Evolutionary conservation across 2,329 filamentous ascomycete genomes (phyloP).

Genomic region (Pseudogymnoascus sp.): DNA sequence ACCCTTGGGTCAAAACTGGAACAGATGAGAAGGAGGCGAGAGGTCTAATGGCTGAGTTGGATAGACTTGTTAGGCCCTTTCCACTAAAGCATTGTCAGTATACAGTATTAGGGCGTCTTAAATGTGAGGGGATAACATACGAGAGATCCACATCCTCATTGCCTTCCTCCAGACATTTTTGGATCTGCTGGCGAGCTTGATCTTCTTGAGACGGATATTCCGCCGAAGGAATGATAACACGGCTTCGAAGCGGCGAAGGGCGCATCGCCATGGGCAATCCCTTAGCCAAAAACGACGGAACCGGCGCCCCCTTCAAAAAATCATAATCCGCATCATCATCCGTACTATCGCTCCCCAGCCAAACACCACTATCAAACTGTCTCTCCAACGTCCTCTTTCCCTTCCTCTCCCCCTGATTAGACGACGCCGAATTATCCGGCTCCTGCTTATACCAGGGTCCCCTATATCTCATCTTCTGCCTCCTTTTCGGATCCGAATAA

Average conservation of each 20-base stretch:
- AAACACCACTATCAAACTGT: slow-evolving; percentile 62
- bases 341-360: slow-evolving; percentile 53
- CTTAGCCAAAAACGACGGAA: not conserved
- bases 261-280: not conserved
- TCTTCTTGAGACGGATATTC: slow-evolving; percentile 32
- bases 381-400: slow-evolving; percentile 47
- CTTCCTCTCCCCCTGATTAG: slow-evolving; percentile 17
- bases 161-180: slow-evolving; percentile 49
- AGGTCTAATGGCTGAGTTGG: slow-evolving; percentile 49
- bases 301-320: slow-evolving; percentile 14
- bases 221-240: not conserved
- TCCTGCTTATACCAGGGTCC: slow-evolving; percentile 63
- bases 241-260: not conserved
- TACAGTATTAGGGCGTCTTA: not conserved
- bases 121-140: slow-evolving; percentile 34
- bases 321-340: slow-evolving; percentile 38
- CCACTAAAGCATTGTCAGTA: slow-evolving; percentile 2
- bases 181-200: slow-evolving; percentile 40
- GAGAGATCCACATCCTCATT: slow-evolving; percentile 54
- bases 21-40: slow-evolving; percentile 44
- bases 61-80: slow-evolving; percentile 40
- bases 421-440: slow-evolving; percentile 26
- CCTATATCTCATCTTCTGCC: slow-evolving; percentile 54
- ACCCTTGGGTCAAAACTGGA: slow-evolving; percentile 15
- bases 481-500: slow-evolving; percentile 44